Base-by-base conservation (phyloP, 2,329 filamentous ascomycete species). In the Paracorniculantispora psalliotae region DNA sequence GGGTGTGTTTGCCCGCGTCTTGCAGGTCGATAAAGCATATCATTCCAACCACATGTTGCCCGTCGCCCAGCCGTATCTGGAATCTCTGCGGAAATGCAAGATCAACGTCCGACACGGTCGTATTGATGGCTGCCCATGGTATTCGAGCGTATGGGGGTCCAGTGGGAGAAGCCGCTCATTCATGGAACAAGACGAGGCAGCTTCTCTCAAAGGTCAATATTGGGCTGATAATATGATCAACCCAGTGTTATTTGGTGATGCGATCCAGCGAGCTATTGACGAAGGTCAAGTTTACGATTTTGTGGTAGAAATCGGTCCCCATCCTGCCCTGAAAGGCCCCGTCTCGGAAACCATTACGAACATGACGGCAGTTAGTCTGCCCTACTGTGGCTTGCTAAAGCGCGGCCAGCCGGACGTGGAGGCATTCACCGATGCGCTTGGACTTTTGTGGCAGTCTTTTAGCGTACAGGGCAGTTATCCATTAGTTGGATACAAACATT, bases 241-340 rank as follows among this genome's bases (percentile, higher is more conserved):
- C 1, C 54, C 72, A 2, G 73, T 77, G 2, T 9, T 41, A 9
- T 41, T 41, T 17, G 3, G 15, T 5, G 17, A 41, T 5, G 37
- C 37, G 2, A 17, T 41, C 5, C n/a, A 19, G 17, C 3, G 9
- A 3, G 37, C 37, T 9, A 6, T 41, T 10, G 43, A 21, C 10
- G 62, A 35, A 17, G 15, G 5, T 48, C 33, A 13, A 8, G 48
- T 58, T 30, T 62, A 21, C 56, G 63, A 37, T 10, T 64, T 37
- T 10, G 68, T 79, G 23, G 63, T 80, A n/a, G 79, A 81, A 63
- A 63, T 81, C 8, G 78, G 79, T 0, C 77, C 79, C 0, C 78
- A 81, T 61, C 72, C 77, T 1, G 77, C 76, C 3, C 70, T 81
- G 2, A 72, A 76, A 51, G 77, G 78, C 0, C 78, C 79, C 3